Evolutionary conservation across 2,329 filamentous ascomycete genomes (phyloP).

Genomic region (Tolypocladium ophioglossoides): DNA sequence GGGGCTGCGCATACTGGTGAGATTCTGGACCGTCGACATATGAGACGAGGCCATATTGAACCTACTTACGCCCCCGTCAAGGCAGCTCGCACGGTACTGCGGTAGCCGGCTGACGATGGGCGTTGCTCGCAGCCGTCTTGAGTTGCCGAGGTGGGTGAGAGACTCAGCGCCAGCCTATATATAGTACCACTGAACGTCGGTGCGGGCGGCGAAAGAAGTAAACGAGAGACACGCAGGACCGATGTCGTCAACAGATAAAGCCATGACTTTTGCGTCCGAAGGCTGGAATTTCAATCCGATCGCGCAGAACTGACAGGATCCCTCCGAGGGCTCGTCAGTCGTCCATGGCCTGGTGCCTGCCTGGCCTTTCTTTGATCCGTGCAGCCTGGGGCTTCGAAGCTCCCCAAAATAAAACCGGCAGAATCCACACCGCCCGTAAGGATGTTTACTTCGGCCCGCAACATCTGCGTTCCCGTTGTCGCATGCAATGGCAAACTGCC

Average conservation of each 20-base stretch:
- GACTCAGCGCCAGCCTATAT: not conserved
- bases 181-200: not conserved
- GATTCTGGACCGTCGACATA: conserved; percentile 20
- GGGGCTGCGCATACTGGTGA: conserved; percentile 17
- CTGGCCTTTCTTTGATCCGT: too few relatives aligned
- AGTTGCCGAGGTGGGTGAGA: not conserved
- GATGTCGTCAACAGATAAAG: not conserved
- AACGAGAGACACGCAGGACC: not conserved
- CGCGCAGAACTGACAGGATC: not conserved
- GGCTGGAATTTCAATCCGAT: not conserved
- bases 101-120: too few relatives aligned
- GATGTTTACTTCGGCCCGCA: conserved; percentile 17
- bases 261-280: not conserved
- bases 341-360: not conserved
- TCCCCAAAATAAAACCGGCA: conserved; percentile 15
- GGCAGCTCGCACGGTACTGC: not conserved
- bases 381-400: not conserved
- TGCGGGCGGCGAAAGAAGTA: not conserved
- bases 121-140: not conserved
- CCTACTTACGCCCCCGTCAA: too few relatives aligned
- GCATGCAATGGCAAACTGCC: conserved; percentile 9
- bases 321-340: not conserved
- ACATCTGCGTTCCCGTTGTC: conserved; percentile 9
- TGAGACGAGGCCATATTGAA: conserved; percentile 20
- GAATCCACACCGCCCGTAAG: conserved; percentile 22